Conservation (phyloP, 2,329 filamentous ascomycete species). For the Raffaelea ambrosiae region DNA sequence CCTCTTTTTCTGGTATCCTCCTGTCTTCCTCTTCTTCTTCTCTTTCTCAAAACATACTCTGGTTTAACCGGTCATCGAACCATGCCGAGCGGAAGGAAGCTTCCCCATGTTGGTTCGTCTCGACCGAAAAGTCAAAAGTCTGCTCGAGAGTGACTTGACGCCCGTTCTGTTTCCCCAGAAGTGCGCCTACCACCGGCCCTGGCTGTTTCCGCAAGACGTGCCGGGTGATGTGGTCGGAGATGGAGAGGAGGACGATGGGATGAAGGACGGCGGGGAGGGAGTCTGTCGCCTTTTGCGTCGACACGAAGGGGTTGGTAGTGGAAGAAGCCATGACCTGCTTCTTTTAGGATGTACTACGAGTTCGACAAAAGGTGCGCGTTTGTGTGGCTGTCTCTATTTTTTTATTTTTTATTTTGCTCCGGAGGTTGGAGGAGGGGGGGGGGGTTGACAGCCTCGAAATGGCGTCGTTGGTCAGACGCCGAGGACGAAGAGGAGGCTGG, state of each 20-base stretch:
- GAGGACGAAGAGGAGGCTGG: no score
- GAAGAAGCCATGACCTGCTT: no score
- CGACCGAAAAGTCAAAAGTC: constrained; percentile 73
- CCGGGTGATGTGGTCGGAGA: constrained; percentile 92
- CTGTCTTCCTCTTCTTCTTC: neutral
- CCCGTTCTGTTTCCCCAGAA: constrained; percentile 89
- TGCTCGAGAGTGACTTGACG: constrained; percentile 87
- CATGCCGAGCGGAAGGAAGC: constrained; percentile 58
- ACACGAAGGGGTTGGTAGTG: constrained; percentile 49
- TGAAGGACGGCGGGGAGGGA: constrained; percentile 78
- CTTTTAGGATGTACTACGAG: no score
- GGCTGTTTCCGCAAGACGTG: constrained; percentile 69
- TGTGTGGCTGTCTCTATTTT: no score
- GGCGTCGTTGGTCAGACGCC: no score
- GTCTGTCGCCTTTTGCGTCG: constrained; percentile 59
- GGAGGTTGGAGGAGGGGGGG: no score
- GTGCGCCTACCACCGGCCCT: constrained; percentile 73
- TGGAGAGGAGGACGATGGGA: constrained; percentile 88
- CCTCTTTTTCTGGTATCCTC: neutral
- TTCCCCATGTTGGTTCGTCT: constrained; percentile 40
- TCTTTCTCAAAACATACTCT: constrained; percentile 57
- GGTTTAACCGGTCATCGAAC: constrained; percentile 71
- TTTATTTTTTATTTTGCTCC: no score
- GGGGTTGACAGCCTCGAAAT: no score
- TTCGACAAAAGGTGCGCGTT: no score